Base-by-base conservation (phyloP, 2,329 filamentous ascomycete genomes). In the Claviceps africana region DNA sequence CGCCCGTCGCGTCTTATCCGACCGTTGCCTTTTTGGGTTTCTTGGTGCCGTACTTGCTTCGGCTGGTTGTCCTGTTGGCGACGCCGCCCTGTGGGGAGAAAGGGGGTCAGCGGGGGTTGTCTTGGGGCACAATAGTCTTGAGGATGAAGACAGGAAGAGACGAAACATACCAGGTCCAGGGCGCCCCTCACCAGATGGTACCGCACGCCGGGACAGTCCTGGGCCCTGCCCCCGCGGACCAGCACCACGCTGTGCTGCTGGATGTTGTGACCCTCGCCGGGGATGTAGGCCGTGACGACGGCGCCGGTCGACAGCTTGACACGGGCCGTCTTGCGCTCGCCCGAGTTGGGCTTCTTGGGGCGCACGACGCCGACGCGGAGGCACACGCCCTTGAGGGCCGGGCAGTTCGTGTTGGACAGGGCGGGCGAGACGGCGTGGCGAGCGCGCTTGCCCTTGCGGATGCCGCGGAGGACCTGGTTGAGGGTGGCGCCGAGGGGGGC, bases 281-380 rank as follows among this genome's bases (percentile, higher is more conserved):
- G 89, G 64, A 98, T 96, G 73, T 96, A 97, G 28, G 87, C 88
- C 54, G 88, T 95, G 56, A 98, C 77, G 54, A 94, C 79, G 65
- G 83, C 88, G 52, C 93, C 93, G 57, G 81, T 90, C 55, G 86
- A 93, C 65, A 98, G 74, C 60, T 90, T 78, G 21, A 98, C 85
- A 75, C 91, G 88, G 2, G 91, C 91, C 53, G 88, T 93, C 76
- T 98, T 98, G 57, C 93, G 78, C 76, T 97, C 89, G 52, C 90
- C 93, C 30, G 93, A 98, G 70, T 98, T 98, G 58, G 93, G 93
- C 72, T 98, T 98, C 82, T 98, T 98, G 53, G 93, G 93, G 64
- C 93, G 89, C 61, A 86, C 89, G 61, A 90, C 87, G 63, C 88
- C 89, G 55, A 97, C 93, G 67, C 94, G 90, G 57, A 98, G 73